Evolutionary conservation across 2,329 filamentous ascomycete genomes (phyloP), one percentile per base, ranked within the genome.

Genomic region (Alternaria triticimaculans): DNA sequence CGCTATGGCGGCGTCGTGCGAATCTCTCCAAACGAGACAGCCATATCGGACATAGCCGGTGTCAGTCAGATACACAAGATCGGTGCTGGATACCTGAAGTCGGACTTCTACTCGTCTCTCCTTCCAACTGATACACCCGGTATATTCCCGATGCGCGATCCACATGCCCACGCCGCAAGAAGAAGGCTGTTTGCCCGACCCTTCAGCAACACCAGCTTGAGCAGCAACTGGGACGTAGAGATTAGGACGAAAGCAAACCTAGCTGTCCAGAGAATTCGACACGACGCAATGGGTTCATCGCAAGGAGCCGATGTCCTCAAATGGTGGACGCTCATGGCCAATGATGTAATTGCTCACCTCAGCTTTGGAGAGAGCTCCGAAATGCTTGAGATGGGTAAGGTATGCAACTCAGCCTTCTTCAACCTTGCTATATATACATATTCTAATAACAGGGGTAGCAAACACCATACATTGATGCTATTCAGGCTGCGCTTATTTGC

Each of bases 11-110:
- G 70, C 50, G 66, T 76, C 23, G 72, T 78, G 3, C 70, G 76
- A 3, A 64, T 76, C 4, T 63, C 70, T 6, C 74, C 73, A 3
- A 64, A 61, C 18, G 71, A 77, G 54, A 72, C 76, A 14, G 69
- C 62, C 11, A 49, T 75, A 26, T 55, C 69, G 11, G 72, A 74
- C 23, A 48, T 69, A 8, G 37, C 59, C 45, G 74, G 66, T 20
- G 69, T 71, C 15, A 63, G 66, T 23, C 67, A 74, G 23, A 76
- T 78, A 18, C 75, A 78, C 50, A 72, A 71, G 44, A 76, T 81
- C 6, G 81, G 81, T 2, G 77, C 78, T 23, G 78, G 78, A 6
- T 84, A 82, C 53, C 64, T 75, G 4, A 84, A 85, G 63, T 77
- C 73, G 2, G 64, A 73, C 4, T 84, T 79, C 76, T 84, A 85